A percentile compares a stretch with the other conserved stretches of the same genome.
Evolutionary conservation across 495 filamentous ascomycete genomes (phyloP).

Genomic region (Chaetomium cochliodes): DNA sequence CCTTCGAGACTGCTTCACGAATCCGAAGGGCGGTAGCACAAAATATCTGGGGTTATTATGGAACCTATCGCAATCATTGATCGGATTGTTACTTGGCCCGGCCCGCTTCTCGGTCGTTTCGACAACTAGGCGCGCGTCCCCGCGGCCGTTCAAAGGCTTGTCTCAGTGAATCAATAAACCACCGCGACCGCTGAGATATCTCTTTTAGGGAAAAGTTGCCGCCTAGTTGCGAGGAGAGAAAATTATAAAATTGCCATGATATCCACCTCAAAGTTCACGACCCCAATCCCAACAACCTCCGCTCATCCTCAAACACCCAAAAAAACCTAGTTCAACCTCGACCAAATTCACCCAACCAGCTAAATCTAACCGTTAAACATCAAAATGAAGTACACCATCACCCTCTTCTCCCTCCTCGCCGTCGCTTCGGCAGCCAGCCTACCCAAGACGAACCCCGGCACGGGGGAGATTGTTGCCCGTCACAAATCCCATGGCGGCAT

Average conservation of each 20-base stretch:
- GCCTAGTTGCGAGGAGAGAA: neutral
- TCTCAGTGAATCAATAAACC: neutral
- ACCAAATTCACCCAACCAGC: neutral
- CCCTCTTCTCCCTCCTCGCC: slow-evolving; percentile 4
- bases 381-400: slow-evolving; percentile 6
- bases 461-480: neutral
- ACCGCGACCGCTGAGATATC: neutral
- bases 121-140: neutral
- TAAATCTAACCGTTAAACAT: neutral
- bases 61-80: neutral
- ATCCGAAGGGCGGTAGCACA: neutral
- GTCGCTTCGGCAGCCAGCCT: neutral
- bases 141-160: neutral
- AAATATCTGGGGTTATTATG: neutral
- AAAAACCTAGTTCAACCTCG: neutral
- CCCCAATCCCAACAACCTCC: no score
- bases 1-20: neutral
- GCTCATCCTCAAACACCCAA: neutral
- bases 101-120: neutral
- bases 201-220: neutral
- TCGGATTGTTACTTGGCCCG: neutral
- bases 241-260: neutral
- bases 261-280: neutral
- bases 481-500: neutral
- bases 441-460: neutral